Conservation (phyloP, 108 stramenopile genomes). For the Mediolabrus comicus region DNA sequence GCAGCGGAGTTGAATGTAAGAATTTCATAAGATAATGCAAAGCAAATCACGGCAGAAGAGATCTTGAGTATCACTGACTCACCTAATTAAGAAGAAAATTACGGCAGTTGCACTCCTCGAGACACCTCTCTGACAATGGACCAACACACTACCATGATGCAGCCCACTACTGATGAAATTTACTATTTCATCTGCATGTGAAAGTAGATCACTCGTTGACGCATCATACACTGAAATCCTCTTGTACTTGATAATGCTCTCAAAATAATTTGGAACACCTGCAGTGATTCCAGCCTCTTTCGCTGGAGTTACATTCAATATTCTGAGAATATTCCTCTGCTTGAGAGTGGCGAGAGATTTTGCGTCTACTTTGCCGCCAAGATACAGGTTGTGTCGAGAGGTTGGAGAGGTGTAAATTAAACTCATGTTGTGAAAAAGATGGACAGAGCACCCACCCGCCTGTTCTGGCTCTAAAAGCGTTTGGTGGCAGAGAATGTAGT, state of each 20-base stretch:
- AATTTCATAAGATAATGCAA: slow-evolving; percentile 1
- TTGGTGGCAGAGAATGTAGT: too few species aligned
- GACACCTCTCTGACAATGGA: slow-evolving; percentile 74
- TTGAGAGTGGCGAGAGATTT: slow-evolving; percentile 55
- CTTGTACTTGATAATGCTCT: slow-evolving; percentile 59
- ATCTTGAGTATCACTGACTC: background rate
- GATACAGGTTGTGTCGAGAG: slow-evolving; percentile 50
- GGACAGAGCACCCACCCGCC: too few species aligned
- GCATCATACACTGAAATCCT: slow-evolving; percentile 74
- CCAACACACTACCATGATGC: slow-evolving; percentile 75
- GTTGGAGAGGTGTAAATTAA: slow-evolving; percentile 39
- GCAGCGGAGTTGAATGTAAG: slow-evolving; percentile 7
- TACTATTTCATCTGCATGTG: slow-evolving; percentile 49
- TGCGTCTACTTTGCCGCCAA: slow-evolving; percentile 69
- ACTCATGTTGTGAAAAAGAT: slow-evolving; percentile 25
- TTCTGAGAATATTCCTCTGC: slow-evolving; percentile 48
- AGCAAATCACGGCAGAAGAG: background rate
- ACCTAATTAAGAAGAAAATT: slow-evolving; percentile 69
- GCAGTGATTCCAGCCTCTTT: slow-evolving; percentile 69
- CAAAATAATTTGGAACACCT: slow-evolving; percentile 83
- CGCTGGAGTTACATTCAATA: slow-evolving; percentile 72
- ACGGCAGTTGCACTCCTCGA: slow-evolving; percentile 70
- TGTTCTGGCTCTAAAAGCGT: too few species aligned
- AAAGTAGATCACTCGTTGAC: slow-evolving; percentile 46
- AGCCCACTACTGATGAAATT: slow-evolving; percentile 64